Conservation (phyloP, 495 filamentous ascomycete genomes). For the Annulohypoxylon moriforme region DNA sequence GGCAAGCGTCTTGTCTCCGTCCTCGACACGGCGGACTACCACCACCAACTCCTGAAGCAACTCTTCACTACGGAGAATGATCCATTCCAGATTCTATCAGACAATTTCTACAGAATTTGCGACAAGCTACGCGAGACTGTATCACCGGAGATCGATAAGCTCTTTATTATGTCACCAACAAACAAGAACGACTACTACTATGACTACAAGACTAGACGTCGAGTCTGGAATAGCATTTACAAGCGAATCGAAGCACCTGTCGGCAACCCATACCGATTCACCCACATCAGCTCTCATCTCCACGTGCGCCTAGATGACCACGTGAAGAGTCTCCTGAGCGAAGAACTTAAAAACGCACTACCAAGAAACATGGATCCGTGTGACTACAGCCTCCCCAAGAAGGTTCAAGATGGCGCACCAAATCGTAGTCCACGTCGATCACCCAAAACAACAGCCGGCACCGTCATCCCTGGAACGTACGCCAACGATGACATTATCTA, state of each 20-base stretch:
- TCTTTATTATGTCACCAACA: neutral
- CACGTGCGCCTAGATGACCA: slow-evolving; percentile 6
- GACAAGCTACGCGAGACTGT: neutral
- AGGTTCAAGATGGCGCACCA: neutral
- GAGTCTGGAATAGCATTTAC: slow-evolving; percentile 14
- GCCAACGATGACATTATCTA: neutral
- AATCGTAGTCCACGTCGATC: neutral
- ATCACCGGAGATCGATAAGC: neutral
- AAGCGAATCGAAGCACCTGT: neutral
- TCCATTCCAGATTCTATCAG: neutral
- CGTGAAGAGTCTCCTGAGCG: neutral
- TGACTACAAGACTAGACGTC: neutral
- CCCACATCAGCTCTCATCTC: slow-evolving; percentile 4
- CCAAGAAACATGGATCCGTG: neutral
- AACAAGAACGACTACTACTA: neutral
- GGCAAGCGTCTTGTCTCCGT: slow-evolving; percentile 1
- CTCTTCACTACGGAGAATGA: neutral
- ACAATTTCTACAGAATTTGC: neutral
- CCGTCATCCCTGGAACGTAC: neutral
- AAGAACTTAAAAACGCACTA: neutral
- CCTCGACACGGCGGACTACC: neutral
- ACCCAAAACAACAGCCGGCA: neutral
- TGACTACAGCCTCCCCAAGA: neutral
- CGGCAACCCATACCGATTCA: slow-evolving; percentile 17
- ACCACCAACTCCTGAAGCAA: neutral